Conservation (phyloP, 2,329 filamentous ascomycete species). For the Aspergillus sp. region DNA sequence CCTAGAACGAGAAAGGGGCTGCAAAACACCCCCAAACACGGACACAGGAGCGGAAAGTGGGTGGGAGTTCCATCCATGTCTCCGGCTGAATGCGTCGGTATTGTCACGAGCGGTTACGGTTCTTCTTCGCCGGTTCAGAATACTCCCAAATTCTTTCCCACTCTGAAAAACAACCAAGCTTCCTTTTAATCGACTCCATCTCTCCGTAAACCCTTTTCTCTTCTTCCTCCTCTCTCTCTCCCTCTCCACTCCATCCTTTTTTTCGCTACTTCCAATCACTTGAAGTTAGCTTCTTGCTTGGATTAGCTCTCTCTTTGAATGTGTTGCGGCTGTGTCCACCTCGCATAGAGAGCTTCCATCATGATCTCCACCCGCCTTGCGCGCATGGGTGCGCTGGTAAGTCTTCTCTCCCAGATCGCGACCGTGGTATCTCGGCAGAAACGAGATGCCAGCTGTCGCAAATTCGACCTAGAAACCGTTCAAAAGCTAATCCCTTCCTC, state of each 20-base stretch:
- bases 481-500: constrained; percentile 19
- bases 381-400: constrained; percentile 48
- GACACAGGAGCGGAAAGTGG: neutral
- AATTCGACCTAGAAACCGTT: no score
- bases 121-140: constrained; percentile 37
- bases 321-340: constrained; percentile 35
- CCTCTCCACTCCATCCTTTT: constrained; percentile 35
- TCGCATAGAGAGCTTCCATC: constrained; percentile 41
- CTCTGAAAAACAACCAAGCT: constrained; percentile 37
- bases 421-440: no score
- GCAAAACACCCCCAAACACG: neutral
- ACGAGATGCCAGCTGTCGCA: no score
- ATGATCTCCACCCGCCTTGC: constrained; percentile 49
- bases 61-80: constrained; percentile 20
- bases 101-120: constrained; percentile 38
- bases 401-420: constrained; percentile 19
- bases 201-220: constrained; percentile 35
- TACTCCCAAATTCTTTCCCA: constrained; percentile 31
- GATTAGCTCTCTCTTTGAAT: constrained; percentile 34
- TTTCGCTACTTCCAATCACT: constrained; percentile 17
- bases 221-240: constrained; percentile 30
- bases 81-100: constrained; percentile 30
- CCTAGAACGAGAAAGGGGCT: neutral
- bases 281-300: constrained; percentile 33
- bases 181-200: constrained; percentile 33